These are phyloP conservation scores for Albophoma yamanashiensis DNA, from an alignment of 2,329 filamentous ascomycete genomes.

Conservation along the genomic window DNA sequence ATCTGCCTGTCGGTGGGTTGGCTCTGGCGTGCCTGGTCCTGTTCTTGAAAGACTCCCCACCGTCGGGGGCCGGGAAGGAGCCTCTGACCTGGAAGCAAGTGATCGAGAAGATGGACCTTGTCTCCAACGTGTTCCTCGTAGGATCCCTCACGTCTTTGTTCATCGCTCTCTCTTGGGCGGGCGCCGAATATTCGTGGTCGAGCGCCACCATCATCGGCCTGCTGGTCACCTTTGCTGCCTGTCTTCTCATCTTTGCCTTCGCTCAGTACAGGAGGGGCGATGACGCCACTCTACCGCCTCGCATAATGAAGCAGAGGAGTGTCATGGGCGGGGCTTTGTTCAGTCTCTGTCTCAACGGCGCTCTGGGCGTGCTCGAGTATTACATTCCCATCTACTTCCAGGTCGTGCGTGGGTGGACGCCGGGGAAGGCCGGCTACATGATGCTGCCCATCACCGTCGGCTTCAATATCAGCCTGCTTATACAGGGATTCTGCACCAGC, in stretches of 20 bases:
- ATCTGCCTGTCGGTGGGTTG: neutral
- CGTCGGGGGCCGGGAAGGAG: neutral
- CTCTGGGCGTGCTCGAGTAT: slow-evolving; percentile 18
- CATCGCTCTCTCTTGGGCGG: slow-evolving; percentile 36
- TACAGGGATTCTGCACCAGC: neutral
- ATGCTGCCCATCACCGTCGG: neutral
- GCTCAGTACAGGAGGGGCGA: neutral
- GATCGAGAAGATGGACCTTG: neutral
- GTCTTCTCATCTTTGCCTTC: neutral
- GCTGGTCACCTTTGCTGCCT: slow-evolving; percentile 13
- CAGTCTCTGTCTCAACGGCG: slow-evolving; percentile 24
- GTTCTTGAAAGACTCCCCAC: neutral
- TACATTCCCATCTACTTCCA: slow-evolving; percentile 31
- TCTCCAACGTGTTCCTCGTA: neutral
- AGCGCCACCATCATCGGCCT: slow-evolving; percentile 19
- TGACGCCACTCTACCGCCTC: slow-evolving; percentile 22
- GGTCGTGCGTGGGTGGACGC: slow-evolving; percentile 24
- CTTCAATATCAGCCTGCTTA: neutral
- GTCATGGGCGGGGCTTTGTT: slow-evolving; percentile 21
- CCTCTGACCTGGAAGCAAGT: neutral
- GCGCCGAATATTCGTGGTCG: slow-evolving; percentile 16
- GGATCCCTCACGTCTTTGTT: slow-evolving; percentile 30
- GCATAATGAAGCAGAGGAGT: slow-evolving; percentile 26
- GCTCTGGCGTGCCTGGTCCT: neutral
- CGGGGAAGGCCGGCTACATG: slow-evolving; percentile 10